Conservation (phyloP, 23 red algal species). For the Gracilaria domingensis region DNA sequence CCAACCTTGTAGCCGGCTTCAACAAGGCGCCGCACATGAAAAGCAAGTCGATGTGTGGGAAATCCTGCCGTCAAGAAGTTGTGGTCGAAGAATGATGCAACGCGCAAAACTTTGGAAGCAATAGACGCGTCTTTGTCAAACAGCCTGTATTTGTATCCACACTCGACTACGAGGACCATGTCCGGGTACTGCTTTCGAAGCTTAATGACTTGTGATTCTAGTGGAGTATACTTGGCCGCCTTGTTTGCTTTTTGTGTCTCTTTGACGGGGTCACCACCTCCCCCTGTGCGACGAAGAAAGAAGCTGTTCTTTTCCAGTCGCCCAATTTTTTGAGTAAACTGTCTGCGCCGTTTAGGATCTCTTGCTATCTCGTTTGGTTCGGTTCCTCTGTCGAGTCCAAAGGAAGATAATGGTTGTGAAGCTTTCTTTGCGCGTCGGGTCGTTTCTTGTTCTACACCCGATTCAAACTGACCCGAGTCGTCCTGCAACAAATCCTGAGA, state of each 20-base stretch:
- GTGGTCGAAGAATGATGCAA: slow-evolving; percentile 78
- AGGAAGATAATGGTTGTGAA: slow-evolving; percentile 10
- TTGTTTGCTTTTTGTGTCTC: background rate
- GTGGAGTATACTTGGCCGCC: slow-evolving; percentile 75
- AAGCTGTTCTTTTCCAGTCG: slow-evolving; percentile 61
- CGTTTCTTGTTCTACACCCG: background rate
- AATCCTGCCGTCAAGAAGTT: slow-evolving; percentile 88
- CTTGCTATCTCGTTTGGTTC: slow-evolving; percentile 19
- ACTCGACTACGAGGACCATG: slow-evolving; percentile 79
- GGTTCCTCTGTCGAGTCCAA: background rate
- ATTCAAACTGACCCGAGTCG: background rate
- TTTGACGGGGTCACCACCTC: slow-evolving; percentile 17
- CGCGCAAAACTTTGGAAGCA: slow-evolving; percentile 62
- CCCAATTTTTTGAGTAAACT: slow-evolving; percentile 65
- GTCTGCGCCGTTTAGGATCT: slow-evolving; percentile 53
- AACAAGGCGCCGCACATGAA: slow-evolving; percentile 78
- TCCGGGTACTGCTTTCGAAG: slow-evolving; percentile 61
- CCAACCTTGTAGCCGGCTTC: slow-evolving; percentile 77
- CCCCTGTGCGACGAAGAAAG: slow-evolving; percentile 55
- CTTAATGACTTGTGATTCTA: slow-evolving; percentile 74
- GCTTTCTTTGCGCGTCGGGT: background rate
- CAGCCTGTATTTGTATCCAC: slow-evolving; percentile 84
- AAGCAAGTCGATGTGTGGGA: slow-evolving; percentile 52
- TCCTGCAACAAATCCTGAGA: slow-evolving; percentile 40
- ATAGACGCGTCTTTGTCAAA: slow-evolving; percentile 81